Conservation (phyloP, 371 early-diverging fungal genomes). For the Synchytrium microbalum region DNA sequence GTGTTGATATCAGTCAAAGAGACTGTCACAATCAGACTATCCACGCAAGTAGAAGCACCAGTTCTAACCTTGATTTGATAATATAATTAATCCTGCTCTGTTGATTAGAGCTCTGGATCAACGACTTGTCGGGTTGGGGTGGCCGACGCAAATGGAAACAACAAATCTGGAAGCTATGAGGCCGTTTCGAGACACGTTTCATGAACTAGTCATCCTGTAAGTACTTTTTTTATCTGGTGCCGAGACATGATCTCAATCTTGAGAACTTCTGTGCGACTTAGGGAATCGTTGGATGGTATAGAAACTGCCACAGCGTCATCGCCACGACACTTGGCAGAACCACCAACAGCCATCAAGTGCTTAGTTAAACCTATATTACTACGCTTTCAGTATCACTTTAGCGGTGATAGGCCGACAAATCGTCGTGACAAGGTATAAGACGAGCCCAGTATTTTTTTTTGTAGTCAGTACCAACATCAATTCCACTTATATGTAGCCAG, state of each 20-base stretch:
- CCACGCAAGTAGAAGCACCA: neutral
- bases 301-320: neutral
- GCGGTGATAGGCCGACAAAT: constrained; percentile 65
- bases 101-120: neutral
- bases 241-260: neutral
- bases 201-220: neutral
- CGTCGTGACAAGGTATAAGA: constrained; percentile 54
- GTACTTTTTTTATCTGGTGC: neutral
- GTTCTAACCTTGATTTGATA: too few species aligned
- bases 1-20: neutral
- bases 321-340: neutral
- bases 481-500: constrained; percentile 41
- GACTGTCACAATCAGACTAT: neutral
- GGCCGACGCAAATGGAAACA: neutral
- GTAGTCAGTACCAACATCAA: neutral
- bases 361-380: constrained; percentile 32
- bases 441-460: neutral
- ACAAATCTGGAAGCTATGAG: neutral
- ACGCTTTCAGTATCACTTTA: constrained; percentile 74
- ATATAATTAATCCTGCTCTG: too few species aligned
- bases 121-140: neutral
- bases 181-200: neutral
- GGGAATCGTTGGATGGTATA: neutral
- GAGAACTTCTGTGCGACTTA: too few species aligned
- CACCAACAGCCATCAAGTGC: neutral